Evolutionary conservation across 495 filamentous ascomycete genomes (phyloP).

Genomic region (Talaromyces thailandensis): DNA sequence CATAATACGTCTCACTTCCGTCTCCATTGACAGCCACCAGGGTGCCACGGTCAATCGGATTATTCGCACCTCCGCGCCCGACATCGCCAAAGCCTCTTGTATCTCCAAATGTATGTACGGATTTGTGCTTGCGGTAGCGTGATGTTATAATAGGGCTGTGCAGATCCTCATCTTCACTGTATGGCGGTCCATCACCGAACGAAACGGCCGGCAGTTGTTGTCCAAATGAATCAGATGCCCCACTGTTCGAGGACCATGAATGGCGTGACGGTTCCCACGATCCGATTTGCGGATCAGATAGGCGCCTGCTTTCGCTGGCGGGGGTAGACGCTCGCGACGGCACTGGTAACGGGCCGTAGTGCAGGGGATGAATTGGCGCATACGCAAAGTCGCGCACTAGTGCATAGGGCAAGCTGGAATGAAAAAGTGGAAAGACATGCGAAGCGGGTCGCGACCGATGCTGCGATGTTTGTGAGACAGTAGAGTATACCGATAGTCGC

Average conservation of each 20-base stretch:
- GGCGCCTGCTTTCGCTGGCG: conserved; percentile 65
- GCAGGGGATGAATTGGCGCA: conserved; percentile 67
- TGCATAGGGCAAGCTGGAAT: conserved; percentile 81
- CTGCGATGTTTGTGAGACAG: conserved; percentile 45
- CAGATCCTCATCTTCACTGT: conserved; percentile 92
- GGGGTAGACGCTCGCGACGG: conserved; percentile 79
- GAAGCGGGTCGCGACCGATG: conserved; percentile 64
- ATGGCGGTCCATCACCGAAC: conserved; percentile 83
- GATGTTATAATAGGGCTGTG: conserved; percentile 79
- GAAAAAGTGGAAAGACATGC: conserved; percentile 71
- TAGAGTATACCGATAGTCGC: conserved; percentile 61
- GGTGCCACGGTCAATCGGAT: conserved; percentile 44
- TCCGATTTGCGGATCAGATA: conserved; percentile 69
- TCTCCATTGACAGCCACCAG: conserved; percentile 61
- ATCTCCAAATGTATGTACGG: conserved; percentile 41
- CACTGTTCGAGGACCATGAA: conserved; percentile 42
- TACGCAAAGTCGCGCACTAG: conserved; percentile 96
- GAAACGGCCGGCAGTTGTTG: conserved; percentile 75
- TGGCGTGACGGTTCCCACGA: conserved; percentile 44
- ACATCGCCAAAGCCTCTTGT: conserved; percentile 34
- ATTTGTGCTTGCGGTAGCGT: conserved; percentile 78
- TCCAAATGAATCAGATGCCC: conserved; percentile 35
- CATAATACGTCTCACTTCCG: conserved; percentile 70
- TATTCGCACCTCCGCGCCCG: conserved; percentile 10
- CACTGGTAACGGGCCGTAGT: conserved; percentile 86